Conservation (phyloP, 2,329 filamentous ascomycete species). For the Alternaria metachromatica region DNA sequence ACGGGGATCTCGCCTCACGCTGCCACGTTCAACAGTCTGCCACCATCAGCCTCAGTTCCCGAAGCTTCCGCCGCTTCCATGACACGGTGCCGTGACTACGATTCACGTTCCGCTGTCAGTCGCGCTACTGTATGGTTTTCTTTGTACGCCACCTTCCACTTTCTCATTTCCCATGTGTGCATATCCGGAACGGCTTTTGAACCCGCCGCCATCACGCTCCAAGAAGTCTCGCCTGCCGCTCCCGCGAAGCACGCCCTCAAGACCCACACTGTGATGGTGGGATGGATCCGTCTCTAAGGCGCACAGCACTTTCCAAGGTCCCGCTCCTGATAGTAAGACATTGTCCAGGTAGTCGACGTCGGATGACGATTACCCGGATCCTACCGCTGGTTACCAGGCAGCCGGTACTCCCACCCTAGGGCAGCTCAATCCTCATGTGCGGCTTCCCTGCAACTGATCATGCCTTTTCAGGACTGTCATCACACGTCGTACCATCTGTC, state of each 20-base stretch:
- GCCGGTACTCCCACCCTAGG: conserved; percentile 4
- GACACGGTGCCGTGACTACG: not conserved
- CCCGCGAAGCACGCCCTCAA: not conserved
- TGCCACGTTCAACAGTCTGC: not conserved
- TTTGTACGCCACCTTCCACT: not conserved
- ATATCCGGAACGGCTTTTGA: not conserved
- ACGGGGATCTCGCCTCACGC: not conserved
- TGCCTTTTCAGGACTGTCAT: not conserved
- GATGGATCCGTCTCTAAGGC: not conserved
- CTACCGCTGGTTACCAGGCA: conserved; percentile 23
- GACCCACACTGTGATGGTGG: not conserved
- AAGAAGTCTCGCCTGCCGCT: not conserved
- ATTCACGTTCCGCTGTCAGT: not conserved
- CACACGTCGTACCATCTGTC: conserved; percentile 8
- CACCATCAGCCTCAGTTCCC: not conserved
- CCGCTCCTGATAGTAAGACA: not conserved
- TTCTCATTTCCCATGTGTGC: not conserved
- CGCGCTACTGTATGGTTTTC: not conserved
- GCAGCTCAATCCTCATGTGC: not conserved
- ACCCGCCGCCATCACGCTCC: not conserved
- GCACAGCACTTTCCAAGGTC: not conserved
- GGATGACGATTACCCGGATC: conserved; percentile 18
- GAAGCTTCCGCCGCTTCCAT: not conserved
- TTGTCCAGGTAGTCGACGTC: not conserved
- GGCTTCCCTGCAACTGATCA: conserved; percentile 4